These are phyloP conservation scores for Tolypocladium album DNA, from an alignment of 2,329 filamentous ascomycete genomes.

Conservation along the genomic window DNA sequence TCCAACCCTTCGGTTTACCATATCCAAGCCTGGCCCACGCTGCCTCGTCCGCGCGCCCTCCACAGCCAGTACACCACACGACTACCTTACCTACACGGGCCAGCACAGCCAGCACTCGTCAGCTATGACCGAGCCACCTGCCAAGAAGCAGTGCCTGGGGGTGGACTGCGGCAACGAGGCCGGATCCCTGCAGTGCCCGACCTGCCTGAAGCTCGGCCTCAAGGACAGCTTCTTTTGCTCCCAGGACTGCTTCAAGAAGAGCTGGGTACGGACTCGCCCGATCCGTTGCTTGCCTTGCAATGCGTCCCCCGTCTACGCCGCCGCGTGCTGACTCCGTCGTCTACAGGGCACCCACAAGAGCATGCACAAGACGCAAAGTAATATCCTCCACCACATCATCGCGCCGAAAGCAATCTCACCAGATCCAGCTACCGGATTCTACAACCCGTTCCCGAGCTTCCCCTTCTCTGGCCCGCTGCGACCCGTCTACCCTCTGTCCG, in stretches of 20 bases:
- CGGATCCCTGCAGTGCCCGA: slow-evolving; percentile 82
- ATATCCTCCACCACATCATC: slow-evolving; percentile 62
- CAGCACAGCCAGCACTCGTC: background rate
- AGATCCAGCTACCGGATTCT: slow-evolving; percentile 79
- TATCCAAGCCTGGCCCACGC: background rate
- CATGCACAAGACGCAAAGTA: slow-evolving; percentile 60
- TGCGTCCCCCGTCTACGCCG: background rate
- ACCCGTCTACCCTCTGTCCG: slow-evolving; percentile 78
- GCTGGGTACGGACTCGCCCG: slow-evolving; percentile 61
- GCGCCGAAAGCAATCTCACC: slow-evolving; percentile 78
- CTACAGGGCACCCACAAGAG: slow-evolving; percentile 67
- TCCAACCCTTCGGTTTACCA: background rate
- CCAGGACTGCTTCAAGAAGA: slow-evolving; percentile 97
- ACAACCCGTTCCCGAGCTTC: slow-evolving; percentile 87
- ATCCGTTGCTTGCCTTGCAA: background rate
- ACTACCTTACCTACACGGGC: background rate
- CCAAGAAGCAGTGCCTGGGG: slow-evolving; percentile 66
- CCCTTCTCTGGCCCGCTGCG: slow-evolving; percentile 71
- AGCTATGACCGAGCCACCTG: slow-evolving; percentile 38
- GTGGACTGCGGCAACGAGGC: slow-evolving; percentile 80
- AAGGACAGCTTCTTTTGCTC: slow-evolving; percentile 94
- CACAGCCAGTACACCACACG: background rate
- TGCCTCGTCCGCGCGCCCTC: background rate
- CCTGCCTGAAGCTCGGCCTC: slow-evolving; percentile 78
- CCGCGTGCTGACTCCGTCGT: slow-evolving; percentile 6